Evolutionary conservation across 2,329 filamentous ascomycete species (phyloP), one percentile per base, ranked within the genome.

Genomic region (Metarhizium guizhouense): DNA sequence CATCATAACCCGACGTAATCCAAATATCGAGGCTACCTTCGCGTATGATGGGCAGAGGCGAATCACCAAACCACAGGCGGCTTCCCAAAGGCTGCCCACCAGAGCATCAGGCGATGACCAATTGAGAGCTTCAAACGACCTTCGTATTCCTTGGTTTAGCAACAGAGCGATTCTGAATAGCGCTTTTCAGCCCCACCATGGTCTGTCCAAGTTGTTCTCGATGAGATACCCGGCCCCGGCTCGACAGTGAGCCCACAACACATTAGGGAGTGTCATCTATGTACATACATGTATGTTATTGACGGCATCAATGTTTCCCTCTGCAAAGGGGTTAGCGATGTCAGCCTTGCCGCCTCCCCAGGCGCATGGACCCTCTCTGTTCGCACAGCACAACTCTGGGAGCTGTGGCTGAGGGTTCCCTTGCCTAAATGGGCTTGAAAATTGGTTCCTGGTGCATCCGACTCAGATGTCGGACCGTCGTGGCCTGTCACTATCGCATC

Each of bases 291-390:
- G 20, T 25, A 25, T 25, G 20, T 25, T 25, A 4, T 25, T 25
- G 25, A 25, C 25, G 3, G 25, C 25, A 25, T 25, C 25, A 25
- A 25, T 25, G 25, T 25, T 25, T 25, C 25, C 25, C 32, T 51
- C 18, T 38, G 16, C 7, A 38, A 34, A 34, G 34, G 38, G 42
- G 51, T 25, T 18, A n/a, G 30, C 42, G 3, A 6, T 34, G 29
- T 43, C 47, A 54, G 53, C 53, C 54, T 55, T 48, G 42, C 49
- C 40, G 20, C 53, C 47, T 30, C 53, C 18, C 18, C 48, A 52
- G 49, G 54, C 11, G 43, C 51, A 47, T 18, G 32, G 20, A 34
- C 6, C 3, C 16, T 14, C 25, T 49, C 18, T 36, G 3, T 20
- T 2, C 7, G 30, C 29, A 34, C 29, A 20, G 29, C 38, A n/a